Percentiles rank a stretch among this genome's conserved stretches.
Conservation (phyloP, 441 rosid species). For the Viola pubescens region DNA sequence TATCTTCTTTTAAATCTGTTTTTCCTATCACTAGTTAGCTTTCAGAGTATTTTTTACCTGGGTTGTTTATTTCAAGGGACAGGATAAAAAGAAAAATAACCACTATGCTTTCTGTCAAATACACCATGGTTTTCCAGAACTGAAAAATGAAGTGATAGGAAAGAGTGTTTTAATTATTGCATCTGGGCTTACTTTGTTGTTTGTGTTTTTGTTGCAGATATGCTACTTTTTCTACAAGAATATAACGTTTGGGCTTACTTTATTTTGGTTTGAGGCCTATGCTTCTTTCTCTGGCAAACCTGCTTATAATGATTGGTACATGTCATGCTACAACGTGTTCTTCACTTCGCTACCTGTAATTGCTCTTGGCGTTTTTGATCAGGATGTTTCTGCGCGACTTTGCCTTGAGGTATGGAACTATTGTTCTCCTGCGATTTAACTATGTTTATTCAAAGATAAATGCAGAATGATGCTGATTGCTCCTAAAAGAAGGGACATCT, state of each 20-base stretch:
- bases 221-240: constrained; percentile 97
- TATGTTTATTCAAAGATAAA: background rate
- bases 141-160: too few relatives aligned
- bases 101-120: too few relatives aligned
- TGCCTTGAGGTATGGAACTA: constrained; percentile 57
- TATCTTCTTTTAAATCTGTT: too few relatives aligned
- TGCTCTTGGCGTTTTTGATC: constrained; percentile 87
- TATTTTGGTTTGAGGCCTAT: constrained; percentile 82
- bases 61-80: too few relatives aligned
- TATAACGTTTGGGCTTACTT: constrained; percentile 71
- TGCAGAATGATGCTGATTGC: background rate
- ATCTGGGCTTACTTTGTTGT: background rate
- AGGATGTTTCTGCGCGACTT: constrained; percentile 76
- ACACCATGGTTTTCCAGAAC: too few relatives aligned
- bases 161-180: background rate
- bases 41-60: too few relatives aligned
- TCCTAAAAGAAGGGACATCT: too few relatives aligned
- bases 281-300: constrained; percentile 88
- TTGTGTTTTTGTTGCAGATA: constrained; percentile 40
- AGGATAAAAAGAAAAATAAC: too few relatives aligned
- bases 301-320: constrained; percentile 92
- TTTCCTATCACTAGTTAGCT: too few relatives aligned
- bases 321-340: constrained; percentile 89
- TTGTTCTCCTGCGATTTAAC: background rate
- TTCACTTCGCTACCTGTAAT: constrained; percentile 95